Base-by-base conservation (phyloP, 1,139 yeast genomes). In the Nakaseomyces uthaithaninus region DNA sequence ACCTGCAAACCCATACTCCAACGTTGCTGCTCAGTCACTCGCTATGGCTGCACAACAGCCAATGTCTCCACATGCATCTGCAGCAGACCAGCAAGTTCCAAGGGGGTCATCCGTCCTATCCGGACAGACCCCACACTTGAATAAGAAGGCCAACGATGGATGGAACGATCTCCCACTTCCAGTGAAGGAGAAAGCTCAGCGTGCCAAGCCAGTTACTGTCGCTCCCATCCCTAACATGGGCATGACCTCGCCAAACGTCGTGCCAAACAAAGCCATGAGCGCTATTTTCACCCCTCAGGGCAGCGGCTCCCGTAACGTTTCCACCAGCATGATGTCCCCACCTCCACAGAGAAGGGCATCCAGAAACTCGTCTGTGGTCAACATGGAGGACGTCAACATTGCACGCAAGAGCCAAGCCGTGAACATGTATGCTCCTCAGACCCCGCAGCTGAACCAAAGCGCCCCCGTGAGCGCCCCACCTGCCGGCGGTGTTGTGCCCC, bases 121-220 rank as follows among this genome's bases (percentile, higher is more conserved):
- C 27, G 64, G 64, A 17, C 64, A 60, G 49, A 52, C 54, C 2
- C 64, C 64, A 27, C 59, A 55, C 27, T 46, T 60, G 34, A 64
- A 68, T 37, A 74, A 69, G 52, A 74, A 71, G 54, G 81, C 81
- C 36, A 79, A 79, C 36, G 91, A 83, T 38, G 96, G 96, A 3
- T 89, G 96, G 96, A 89, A 89, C 57, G 96, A 89, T 61, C 68
- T 89, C 11, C 17, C 35, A 4, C 16, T 36, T 49, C 95, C 96
- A 38, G 71, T 79, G n/a, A 76, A 68, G 59, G 66, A 74, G 17
- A 65, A 71, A 24, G 64, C 75, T 11, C 70, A 75, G 26, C 72
- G 80, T 51, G 64, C 64, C 28, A 59, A 58, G 35, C 52, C 64
- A 3, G 62, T 58, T 18, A 51, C 59, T 2, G 55, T 59, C 17